Evolutionary conservation across 768 basidiomycete genomes (phyloP), one percentile per base, ranked within the genome.

Genomic region (Daedalea quercina): DNA sequence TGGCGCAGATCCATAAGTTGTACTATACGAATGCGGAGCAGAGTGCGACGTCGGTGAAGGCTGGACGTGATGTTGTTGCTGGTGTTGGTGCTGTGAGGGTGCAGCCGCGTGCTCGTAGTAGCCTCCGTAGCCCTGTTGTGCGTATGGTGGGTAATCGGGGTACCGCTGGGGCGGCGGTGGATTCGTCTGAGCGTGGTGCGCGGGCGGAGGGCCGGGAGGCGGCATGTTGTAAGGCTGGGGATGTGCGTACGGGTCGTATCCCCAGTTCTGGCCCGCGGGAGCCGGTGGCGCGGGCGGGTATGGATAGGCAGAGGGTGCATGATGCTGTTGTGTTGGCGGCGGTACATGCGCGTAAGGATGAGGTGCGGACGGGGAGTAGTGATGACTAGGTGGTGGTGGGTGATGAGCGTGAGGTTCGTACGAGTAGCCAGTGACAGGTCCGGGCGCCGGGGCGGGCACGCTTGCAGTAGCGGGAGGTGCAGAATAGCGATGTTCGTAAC

Each of bases 211-310:
- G 31, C 55, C 54, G 15, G 57, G 57, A 31, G 57, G 68, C n/a
- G 52, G 55, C 26, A 49, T 58, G 24, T 53, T 50, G 25, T 55
- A 55, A 42, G 28, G 28, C n/a, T 67, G 64, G 40, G 68, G 67
- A 7, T 67, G 67, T 40, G 65, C 63, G 44, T 71, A 68, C 23
- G 63, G 59, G 20, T 64, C 63, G 53, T 61, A 58, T 28, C 50
- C 53, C 53, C 56, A 57, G 7, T 49, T 53, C 1, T 59, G 54
- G 8, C 15, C n/a, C n/a, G n/a, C n/a, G n/a, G n/a, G n/a, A 40
- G 57, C 57, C 8, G 62, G 51, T 3, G 57, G 56, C 19, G 59
- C 49, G 0, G 57, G 52, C 17, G 51, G 50, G 15, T 57, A 57
- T 0, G 57, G 55, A 26, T 61, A 61, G 20, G 57, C 42, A 17